Percentiles rank a stretch among this genome's conserved stretches.
These are phyloP conservation scores for Artemisia argyi DNA, from an alignment of 129 eudicot genomes.

Conservation along the genomic window DNA sequence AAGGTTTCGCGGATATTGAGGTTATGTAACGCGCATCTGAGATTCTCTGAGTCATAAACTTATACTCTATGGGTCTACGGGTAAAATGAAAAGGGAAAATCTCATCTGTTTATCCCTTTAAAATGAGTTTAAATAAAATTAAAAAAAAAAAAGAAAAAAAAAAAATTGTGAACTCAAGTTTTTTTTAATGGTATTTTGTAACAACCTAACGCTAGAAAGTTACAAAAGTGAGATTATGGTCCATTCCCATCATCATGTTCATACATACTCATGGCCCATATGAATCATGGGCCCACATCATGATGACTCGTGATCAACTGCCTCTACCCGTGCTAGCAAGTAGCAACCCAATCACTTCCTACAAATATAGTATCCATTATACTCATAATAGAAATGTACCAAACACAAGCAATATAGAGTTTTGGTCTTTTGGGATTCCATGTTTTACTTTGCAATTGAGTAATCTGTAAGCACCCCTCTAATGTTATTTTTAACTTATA, in stretches of 20 bases:
- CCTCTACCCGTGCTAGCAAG: slow-evolving; percentile 28
- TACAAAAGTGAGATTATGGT: slow-evolving; percentile 19
- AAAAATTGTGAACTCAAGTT: no score
- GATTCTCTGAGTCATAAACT: no score
- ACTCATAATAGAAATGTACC: background rate
- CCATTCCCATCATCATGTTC: slow-evolving; percentile 31
- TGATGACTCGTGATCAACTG: slow-evolving; percentile 26
- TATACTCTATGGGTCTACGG: no score
- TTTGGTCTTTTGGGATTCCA: no score
- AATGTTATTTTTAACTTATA: no score
- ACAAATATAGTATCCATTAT: background rate
- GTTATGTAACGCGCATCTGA: no score
- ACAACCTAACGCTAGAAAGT: slow-evolving; percentile 9
- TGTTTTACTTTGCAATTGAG: no score
- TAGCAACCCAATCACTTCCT: slow-evolving; percentile 4
- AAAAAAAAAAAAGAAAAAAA: no score
- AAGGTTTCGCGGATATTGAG: no score
- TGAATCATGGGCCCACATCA: slow-evolving; percentile 26
- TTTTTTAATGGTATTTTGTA: slow-evolving; percentile 21
- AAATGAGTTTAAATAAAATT: no score
- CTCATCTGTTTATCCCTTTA: background rate
- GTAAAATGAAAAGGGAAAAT: no score
- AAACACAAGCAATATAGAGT: background rate
- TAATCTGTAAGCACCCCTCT: no score
- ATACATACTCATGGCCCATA: slow-evolving; percentile 25